Percentiles rank a stretch among this genome's conserved stretches.
phyloP scores from a whole-genome alignment of 176 grass and related monocot species.

The Bromus sterilis region DNA sequence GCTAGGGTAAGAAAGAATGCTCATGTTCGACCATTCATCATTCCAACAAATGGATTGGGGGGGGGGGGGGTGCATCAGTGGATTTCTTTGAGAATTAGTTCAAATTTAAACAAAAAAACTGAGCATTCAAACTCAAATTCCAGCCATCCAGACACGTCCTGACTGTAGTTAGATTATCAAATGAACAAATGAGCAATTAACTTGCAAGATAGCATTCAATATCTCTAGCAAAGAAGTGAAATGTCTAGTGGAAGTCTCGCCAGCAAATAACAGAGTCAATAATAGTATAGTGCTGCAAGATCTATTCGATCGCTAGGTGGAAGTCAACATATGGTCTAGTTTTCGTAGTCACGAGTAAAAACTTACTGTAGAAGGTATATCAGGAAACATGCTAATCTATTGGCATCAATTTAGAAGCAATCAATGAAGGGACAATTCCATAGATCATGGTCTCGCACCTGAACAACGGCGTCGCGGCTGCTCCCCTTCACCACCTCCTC shows the following conservation, averaged over 20 bases:
- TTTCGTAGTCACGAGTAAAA: background rate
- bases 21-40: background rate
- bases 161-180: too few species aligned
- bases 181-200: background rate
- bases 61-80: too few species aligned
- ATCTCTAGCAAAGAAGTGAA: background rate
- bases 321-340: background rate
- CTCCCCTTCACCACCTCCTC: constrained; percentile 49
- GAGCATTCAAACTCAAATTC: background rate
- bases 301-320: background rate
- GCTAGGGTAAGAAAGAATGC: background rate
- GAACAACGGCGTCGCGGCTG: constrained; percentile 35
- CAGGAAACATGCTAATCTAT: background rate
- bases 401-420: background rate
- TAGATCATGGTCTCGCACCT: constrained; percentile 37
- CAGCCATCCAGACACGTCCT: background rate
- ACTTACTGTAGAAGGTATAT: background rate
- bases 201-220: background rate
- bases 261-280: background rate
- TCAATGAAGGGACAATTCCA: background rate
- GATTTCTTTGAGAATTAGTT: background rate
- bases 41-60: background rate
- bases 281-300: background rate
- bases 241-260: background rate
- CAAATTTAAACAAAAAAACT: background rate